A percentile compares a stretch with the other conserved stretches of the same genome.
Evolutionary conservation across 2,329 filamentous ascomycete species (phyloP).

Genomic region (Colletotrichum eremochloae): DNA sequence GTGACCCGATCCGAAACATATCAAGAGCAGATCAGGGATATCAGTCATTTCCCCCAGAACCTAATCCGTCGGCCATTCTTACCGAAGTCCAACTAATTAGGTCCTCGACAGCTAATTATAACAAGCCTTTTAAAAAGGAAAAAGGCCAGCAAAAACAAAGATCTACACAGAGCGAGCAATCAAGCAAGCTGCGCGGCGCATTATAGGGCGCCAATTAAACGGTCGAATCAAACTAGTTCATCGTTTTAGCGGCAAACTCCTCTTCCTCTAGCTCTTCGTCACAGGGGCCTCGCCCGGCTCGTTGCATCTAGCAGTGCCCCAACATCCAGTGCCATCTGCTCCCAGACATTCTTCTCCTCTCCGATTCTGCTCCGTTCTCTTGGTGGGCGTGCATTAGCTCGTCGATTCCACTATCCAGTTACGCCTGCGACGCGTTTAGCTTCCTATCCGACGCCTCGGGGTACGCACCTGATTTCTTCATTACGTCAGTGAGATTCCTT

Average conservation of each 20-base stretch:
- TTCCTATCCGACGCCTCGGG: slow-evolving; percentile 30
- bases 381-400: slow-evolving; percentile 32
- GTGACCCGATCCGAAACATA: slow-evolving; percentile 33
- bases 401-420: background rate
- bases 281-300: background rate
- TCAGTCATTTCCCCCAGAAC: background rate
- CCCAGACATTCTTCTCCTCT: background rate
- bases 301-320: background rate
- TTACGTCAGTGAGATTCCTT: slow-evolving; percentile 30
- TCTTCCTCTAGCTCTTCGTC: background rate
- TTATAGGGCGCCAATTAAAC: background rate
- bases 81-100: background rate
- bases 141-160: slow-evolving; percentile 18
- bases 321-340: background rate
- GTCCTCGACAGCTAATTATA: background rate
- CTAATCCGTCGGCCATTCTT: background rate
- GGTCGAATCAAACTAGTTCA: slow-evolving; percentile 26
- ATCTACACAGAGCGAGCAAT: background rate
- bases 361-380: slow-evolving; percentile 27
- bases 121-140: background rate
- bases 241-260: slow-evolving; percentile 5
- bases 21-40: slow-evolving; percentile 2
- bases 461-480: slow-evolving; percentile 21
- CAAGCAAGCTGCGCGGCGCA: background rate
- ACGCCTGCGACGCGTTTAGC: slow-evolving; percentile 17